Evolutionary conservation across 2,329 filamentous ascomycete species (phyloP), one percentile per base, ranked within the genome.

Genomic region (Ciborinia camelliae): DNA sequence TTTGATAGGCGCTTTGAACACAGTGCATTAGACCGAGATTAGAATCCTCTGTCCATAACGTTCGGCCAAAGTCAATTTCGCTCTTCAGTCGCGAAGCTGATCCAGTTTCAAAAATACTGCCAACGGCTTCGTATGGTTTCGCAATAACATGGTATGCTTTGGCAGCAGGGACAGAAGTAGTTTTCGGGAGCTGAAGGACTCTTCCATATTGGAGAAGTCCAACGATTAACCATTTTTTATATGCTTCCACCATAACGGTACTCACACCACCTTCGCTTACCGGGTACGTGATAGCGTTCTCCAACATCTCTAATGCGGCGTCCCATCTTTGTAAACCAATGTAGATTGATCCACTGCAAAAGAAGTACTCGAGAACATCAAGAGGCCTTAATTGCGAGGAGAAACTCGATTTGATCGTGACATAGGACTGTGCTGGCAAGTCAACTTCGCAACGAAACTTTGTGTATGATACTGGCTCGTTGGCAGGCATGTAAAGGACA

Each of bases 191-290:
- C 0, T 76, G 70, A 2, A 79, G 78, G 5, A 80, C 79, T 71
- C 81, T 84, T 69, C 92, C 93, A 62, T 87, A 79, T 8, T 85
- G 81, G 23, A 99, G 79, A 63, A 97, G 81, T 62, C 87, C 86
- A 12, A 92, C 83, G 20, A 99, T 79, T 10, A 96, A 75, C 90
- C 92, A 97, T 77, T 94, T 96, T 78, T 94, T 96, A 80, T 96
- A 94, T 7, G 91, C 91, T 69, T 97, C 92, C 4, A 90, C 81
- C 89, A 95, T 95, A 59, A 96, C 82, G 74, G 87, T 88, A 76
- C 89, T 94, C 15, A 86, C 81, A 43, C 85, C 82, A 39, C 81
- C 79, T 26, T 87, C 87, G 60, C 80, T 81, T 0, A 82, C 80
- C 0, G 92, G 91, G 65, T 88, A 87, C 3, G 87, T 84, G 43